Evolutionary conservation across 2,329 filamentous ascomycete species (phyloP).

Genomic region (Fusarium solani-melongenae): DNA sequence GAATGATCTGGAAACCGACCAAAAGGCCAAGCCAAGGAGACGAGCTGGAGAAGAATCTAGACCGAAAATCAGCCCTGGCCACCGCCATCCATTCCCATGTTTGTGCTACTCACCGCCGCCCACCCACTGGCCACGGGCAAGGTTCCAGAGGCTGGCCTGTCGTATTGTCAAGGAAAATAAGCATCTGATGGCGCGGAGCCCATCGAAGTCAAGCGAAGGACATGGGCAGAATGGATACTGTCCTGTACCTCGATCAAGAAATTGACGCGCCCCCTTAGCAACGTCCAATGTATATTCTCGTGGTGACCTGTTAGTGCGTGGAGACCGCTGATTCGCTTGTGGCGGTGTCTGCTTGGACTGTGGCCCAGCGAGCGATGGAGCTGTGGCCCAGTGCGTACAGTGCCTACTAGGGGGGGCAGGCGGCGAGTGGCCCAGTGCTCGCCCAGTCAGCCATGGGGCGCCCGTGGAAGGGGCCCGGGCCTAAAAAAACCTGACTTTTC

Average conservation of each 20-base stretch:
- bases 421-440: not conserved
- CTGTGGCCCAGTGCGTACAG: not conserved
- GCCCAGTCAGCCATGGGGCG: slow-evolving; percentile 29
- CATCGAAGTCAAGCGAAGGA: slow-evolving; percentile 44
- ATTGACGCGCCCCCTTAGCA: slow-evolving; percentile 35
- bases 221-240: slow-evolving; percentile 16
- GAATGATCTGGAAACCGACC: slow-evolving; percentile 25
- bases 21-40: not conserved
- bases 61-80: slow-evolving; percentile 3
- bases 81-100: slow-evolving; percentile 14
- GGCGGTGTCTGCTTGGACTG: slow-evolving; percentile 40
- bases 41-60: not conserved
- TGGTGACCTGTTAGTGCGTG: slow-evolving; percentile 39
- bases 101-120: slow-evolving; percentile 5
- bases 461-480: slow-evolving; percentile 12
- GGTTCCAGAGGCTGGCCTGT: slow-evolving; percentile 2
- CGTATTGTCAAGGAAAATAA: slow-evolving; percentile 35
- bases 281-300: slow-evolving; percentile 7
- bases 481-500: slow-evolving; percentile 48
- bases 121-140: slow-evolving; percentile 9
- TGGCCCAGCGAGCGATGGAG: slow-evolving; percentile 28
- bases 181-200: slow-evolving; percentile 31
- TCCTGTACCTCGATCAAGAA: not conserved
- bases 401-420: not conserved
- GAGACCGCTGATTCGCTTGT: slow-evolving; percentile 40